These are phyloP conservation scores for Bocquillonia castaneifolia DNA, from an alignment of 441 rosid genomes.

Conservation along the genomic window DNA sequence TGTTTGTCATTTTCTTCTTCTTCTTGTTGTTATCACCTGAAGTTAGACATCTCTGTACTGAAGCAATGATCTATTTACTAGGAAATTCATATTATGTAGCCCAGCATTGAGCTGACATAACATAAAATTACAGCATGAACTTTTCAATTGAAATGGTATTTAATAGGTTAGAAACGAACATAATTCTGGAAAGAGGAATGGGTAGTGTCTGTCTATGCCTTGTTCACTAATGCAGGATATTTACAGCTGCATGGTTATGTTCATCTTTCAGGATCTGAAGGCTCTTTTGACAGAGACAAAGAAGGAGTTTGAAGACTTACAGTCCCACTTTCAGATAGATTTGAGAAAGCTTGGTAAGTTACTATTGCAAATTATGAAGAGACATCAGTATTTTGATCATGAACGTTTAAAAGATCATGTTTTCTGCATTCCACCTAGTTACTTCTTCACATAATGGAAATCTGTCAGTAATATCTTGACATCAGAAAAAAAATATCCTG, in stretches of 20 bases:
- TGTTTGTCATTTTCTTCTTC: neutral
- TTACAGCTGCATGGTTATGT: slow-evolving; percentile 3
- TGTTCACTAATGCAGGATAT: neutral
- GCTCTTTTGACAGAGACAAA: slow-evolving; percentile 48
- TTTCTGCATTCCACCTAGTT: neutral
- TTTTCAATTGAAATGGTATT: too few relatives aligned
- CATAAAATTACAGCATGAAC: too few relatives aligned
- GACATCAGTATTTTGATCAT: too few relatives aligned
- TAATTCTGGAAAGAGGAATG: too few relatives aligned
- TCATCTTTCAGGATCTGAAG: slow-evolving; percentile 60
- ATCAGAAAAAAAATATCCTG: too few relatives aligned
- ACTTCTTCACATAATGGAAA: neutral
- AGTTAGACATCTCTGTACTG: too few relatives aligned
- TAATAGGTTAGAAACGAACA: too few relatives aligned
- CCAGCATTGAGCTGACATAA: neutral
- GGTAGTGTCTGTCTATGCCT: neutral
- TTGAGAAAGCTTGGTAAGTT: slow-evolving; percentile 55
- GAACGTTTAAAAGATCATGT: neutral
- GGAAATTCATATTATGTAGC: neutral
- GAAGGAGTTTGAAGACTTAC: slow-evolving; percentile 60
- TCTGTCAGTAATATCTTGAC: too few relatives aligned
- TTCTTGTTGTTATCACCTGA: neutral
- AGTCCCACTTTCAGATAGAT: slow-evolving; percentile 53
- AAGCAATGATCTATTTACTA: too few relatives aligned
- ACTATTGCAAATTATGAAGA: neutral